phyloP scores from a whole-genome alignment of 441 rosid species.

The Eutrema salsugineum region DNA sequence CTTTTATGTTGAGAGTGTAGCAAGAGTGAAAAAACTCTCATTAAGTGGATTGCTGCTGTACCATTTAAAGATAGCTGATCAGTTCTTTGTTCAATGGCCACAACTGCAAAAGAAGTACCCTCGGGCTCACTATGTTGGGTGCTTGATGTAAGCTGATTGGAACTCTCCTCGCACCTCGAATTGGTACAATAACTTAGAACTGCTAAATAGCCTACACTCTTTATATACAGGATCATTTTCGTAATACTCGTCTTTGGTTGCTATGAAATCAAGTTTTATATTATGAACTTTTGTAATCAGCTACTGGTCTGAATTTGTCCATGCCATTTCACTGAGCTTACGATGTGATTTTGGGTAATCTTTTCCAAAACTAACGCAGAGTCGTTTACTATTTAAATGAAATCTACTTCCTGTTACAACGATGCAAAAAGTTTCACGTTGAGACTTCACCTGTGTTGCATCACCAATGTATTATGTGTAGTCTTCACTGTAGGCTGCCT shows the following conservation, averaged over 20 bases:
- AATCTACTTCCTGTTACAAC: conserved; percentile 8
- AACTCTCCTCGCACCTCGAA: conserved; percentile 9
- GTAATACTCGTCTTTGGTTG: neutral
- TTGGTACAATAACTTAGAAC: conserved; percentile 3
- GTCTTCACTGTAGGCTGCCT: neutral
- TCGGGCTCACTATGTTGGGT: conserved; percentile 68
- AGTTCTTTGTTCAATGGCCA: conserved; percentile 91
- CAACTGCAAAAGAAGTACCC: conserved; percentile 64
- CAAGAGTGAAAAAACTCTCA: conserved; percentile 83
- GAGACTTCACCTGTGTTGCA: neutral
- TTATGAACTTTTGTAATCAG: neutral
- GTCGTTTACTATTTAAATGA: neutral
- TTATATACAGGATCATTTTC: neutral
- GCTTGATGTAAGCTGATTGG: conserved; percentile 63
- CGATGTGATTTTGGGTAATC: neutral
- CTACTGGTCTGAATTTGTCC: neutral
- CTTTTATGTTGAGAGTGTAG: conserved; percentile 90
- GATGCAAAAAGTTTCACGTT: neutral
- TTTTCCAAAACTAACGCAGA: neutral
- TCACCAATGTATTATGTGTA: neutral
- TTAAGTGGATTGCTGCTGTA: conserved; percentile 82
- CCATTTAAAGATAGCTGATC: conserved; percentile 73
- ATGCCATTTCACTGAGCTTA: conserved; percentile 1
- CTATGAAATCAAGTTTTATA: neutral
- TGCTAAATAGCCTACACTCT: conserved; percentile 6